A percentile compares a stretch with the other conserved stretches of the same genome.
These are phyloP conservation scores for Dipteronia dyeriana DNA, from an alignment of 345 rosid species.

Conservation along the genomic window DNA sequence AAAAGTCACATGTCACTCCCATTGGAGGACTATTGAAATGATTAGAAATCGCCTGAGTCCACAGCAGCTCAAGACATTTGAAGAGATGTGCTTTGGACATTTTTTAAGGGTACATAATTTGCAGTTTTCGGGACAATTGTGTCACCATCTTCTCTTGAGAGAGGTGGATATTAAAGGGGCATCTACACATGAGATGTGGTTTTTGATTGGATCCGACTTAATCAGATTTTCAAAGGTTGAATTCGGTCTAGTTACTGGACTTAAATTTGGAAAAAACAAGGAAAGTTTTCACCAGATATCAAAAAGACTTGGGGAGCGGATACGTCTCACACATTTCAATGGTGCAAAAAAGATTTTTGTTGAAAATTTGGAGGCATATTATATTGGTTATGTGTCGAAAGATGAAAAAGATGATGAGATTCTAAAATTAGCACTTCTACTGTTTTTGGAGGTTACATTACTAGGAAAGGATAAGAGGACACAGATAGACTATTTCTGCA, in stretches of 20 bases:
- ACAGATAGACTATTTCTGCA: neutral
- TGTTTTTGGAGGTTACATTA: neutral
- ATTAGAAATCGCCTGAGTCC: neutral
- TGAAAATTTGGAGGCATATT: neutral
- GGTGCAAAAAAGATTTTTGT: neutral
- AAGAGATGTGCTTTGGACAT: neutral
- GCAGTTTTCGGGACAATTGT: neutral
- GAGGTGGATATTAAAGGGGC: constrained; percentile 1
- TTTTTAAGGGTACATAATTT: neutral
- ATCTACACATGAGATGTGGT: neutral
- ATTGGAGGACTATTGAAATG: neutral
- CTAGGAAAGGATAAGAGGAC: neutral
- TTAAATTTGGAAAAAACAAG: neutral
- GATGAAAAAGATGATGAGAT: neutral
- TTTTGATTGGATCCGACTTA: neutral
- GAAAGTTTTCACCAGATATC: neutral
- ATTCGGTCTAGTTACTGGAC: neutral
- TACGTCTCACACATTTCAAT: neutral
- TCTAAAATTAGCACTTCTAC: neutral
- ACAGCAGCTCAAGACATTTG: neutral
- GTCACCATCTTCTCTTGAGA: neutral
- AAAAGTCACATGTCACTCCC: neutral
- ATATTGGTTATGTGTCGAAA: too few species aligned
- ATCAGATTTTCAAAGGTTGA: neutral
- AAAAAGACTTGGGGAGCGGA: neutral